A percentile compares a stretch with the other conserved stretches of the same genome.
Evolutionary conservation across 306 rosid genomes (phyloP).

Genomic region (Prinsepia uniflora): DNA sequence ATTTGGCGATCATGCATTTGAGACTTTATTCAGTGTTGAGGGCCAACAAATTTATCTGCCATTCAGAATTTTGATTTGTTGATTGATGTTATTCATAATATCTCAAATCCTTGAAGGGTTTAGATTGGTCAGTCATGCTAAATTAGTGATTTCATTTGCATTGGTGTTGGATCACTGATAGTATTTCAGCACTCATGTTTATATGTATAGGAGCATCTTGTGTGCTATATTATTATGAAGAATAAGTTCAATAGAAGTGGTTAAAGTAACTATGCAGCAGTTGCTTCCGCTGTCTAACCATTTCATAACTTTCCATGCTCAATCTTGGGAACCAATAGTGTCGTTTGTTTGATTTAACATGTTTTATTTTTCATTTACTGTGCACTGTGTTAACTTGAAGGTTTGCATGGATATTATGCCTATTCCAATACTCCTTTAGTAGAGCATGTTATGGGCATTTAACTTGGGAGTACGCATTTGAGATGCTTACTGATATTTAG

Average conservation of each 20-base stretch:
- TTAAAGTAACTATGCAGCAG: too few species aligned
- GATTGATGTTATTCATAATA: neutral
- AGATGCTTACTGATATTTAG: neutral
- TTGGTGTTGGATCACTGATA: neutral
- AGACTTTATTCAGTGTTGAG: neutral
- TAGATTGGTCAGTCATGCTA: neutral
- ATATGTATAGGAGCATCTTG: constrained; percentile 1
- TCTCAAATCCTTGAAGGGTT: neutral
- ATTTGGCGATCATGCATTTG: neutral
- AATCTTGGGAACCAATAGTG: neutral
- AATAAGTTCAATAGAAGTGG: neutral
- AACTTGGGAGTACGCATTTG: neutral
- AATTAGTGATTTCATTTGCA: neutral
- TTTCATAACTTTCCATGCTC: constrained; percentile 1
- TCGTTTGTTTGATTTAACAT: neutral
- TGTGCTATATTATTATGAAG: neutral
- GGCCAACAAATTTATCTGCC: neutral
- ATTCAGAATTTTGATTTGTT: neutral
- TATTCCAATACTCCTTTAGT: neutral
- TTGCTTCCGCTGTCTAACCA: too few species aligned
- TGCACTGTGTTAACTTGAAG: neutral
- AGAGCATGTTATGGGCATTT: neutral
- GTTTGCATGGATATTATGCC: neutral
- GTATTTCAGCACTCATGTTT: neutral
- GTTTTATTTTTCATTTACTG: neutral